These are phyloP conservation scores for Gentiana straminea DNA, from an alignment of 257 asterid genomes.

Conservation along the genomic window DNA sequence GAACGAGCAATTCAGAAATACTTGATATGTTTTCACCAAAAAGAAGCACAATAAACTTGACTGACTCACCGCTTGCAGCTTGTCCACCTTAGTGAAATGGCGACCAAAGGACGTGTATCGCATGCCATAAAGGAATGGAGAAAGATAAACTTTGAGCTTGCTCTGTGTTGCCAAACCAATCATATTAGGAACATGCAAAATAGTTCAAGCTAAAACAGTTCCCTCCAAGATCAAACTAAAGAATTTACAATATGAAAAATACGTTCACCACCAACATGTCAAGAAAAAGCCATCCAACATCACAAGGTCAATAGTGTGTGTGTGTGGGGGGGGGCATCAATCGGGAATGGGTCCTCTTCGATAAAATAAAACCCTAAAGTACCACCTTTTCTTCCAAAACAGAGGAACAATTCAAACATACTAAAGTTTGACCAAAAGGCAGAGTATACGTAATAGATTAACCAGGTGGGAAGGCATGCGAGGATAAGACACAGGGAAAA, in stretches of 20 bases:
- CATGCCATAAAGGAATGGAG: slow-evolving; percentile 70
- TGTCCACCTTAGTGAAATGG: slow-evolving; percentile 75
- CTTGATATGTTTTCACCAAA: too few species aligned
- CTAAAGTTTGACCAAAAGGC: neutral
- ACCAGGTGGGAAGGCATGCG: too few species aligned
- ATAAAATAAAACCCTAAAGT: too few species aligned
- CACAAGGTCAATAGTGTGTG: too few species aligned
- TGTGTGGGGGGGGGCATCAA: neutral
- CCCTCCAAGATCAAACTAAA: neutral
- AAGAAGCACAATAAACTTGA: neutral
- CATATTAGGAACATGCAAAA: neutral
- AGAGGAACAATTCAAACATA: too few species aligned
- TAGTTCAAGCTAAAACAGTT: neutral
- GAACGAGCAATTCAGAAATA: too few species aligned
- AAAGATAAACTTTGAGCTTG: slow-evolving; percentile 55
- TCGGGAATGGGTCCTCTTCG: too few species aligned
- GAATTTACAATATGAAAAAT: neutral
- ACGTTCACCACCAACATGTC: neutral
- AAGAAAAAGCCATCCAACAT: too few species aligned
- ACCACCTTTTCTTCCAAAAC: too few species aligned
- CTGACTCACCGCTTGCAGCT: slow-evolving; percentile 61
- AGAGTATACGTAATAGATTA: neutral
- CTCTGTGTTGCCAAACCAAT: slow-evolving; percentile 35
- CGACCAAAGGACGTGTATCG: slow-evolving; percentile 97
- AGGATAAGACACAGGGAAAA: too few species aligned